Conservation (phyloP, 2,329 filamentous ascomycete species). For the Exophiala phaeomuriformis region DNA sequence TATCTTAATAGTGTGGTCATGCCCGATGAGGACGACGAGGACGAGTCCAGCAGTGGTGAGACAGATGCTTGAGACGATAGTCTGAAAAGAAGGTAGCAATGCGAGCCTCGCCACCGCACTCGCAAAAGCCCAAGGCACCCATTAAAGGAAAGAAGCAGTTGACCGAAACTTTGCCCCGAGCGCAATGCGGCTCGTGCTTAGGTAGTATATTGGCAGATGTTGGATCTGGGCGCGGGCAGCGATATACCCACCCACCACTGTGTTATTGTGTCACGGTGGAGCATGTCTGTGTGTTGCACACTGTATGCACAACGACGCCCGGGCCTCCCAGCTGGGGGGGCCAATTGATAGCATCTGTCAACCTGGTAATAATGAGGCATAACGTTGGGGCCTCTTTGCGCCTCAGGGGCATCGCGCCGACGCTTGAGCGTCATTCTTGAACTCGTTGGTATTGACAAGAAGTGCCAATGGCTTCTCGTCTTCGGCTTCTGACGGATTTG, state of each 20-base stretch:
- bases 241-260: not conserved
- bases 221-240: not conserved
- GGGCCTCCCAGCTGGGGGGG: not conserved
- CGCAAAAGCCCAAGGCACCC: slow-evolving; percentile 5
- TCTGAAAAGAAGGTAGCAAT: not conserved
- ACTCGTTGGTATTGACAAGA: too few species aligned
- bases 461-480: too few species aligned
- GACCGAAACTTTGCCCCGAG: not conserved
- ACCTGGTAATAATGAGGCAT: too few species aligned
- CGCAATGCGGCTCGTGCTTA: slow-evolving; percentile 14
- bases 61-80: slow-evolving; percentile 12
- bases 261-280: not conserved
- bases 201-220: slow-evolving; percentile 7
- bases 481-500: too few species aligned
- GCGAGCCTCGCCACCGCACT: slow-evolving; percentile 4
- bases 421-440: too few species aligned
- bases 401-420: too few species aligned
- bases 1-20: slow-evolving; percentile 67
- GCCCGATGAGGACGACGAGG: slow-evolving; percentile 57
- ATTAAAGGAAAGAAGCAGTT: slow-evolving; percentile 2
- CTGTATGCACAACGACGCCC: not conserved
- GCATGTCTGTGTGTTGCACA: not conserved
- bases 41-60: slow-evolving; percentile 18
- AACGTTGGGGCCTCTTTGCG: too few species aligned
- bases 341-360: too few species aligned